A percentile compares a stretch with the other conserved stretches of the same genome.
Evolutionary conservation across 176 grass and related monocot species (phyloP).

Genomic region (Elymus sibiricus): DNA sequence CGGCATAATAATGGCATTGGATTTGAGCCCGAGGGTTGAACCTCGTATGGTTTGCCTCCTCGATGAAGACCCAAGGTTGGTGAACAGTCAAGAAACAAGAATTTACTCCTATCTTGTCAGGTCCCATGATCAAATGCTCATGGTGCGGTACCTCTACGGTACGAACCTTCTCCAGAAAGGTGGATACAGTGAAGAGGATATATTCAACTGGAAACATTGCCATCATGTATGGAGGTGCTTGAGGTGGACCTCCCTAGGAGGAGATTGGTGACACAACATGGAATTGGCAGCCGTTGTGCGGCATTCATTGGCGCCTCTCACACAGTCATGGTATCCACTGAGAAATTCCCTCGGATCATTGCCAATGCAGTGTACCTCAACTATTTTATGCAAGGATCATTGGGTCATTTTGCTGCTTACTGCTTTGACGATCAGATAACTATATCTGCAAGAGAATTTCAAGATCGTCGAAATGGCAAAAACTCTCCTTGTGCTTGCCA

Average conservation of each 20-base stretch:
- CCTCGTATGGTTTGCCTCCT: background rate
- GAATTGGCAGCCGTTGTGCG: background rate
- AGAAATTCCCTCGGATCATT: background rate
- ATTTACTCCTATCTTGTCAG: background rate
- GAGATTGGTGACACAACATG: background rate
- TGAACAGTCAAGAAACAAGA: background rate
- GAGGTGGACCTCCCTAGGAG: background rate
- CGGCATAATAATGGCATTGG: background rate
- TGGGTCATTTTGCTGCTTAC: background rate
- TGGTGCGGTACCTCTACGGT: background rate
- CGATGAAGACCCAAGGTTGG: background rate
- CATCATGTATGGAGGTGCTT: background rate
- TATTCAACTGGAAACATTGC: background rate
- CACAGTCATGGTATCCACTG: background rate
- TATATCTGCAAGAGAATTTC: background rate
- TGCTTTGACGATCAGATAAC: background rate
- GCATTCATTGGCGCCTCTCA: background rate
- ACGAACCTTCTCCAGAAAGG: background rate
- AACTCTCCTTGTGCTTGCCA: background rate
- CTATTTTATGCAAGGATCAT: background rate
- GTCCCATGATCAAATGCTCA: background rate
- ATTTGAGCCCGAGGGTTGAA: background rate
- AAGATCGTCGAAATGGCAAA: background rate
- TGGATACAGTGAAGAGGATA: background rate
- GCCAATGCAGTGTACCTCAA: background rate